Evolutionary conservation across 352 stramenopile species (phyloP), one percentile per base, ranked within the genome.

Genomic region (Phytophthora macrochlamydospora): DNA sequence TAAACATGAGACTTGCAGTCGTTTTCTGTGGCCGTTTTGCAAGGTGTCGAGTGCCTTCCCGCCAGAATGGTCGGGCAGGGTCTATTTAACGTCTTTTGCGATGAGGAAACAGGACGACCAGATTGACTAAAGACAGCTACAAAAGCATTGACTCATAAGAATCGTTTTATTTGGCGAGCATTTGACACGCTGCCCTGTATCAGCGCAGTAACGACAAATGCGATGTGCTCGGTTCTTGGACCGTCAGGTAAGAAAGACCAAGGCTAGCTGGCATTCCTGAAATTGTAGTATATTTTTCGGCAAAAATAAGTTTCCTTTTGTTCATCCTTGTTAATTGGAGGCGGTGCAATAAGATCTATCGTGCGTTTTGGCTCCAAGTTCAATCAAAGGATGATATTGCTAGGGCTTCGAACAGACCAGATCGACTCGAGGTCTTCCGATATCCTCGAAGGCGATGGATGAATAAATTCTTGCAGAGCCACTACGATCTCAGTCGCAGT

Each of bases 401-500:
- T 71, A 1, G 65, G 64, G 14, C 65, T 74, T 55, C 62, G 56
- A 56, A 77, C 69, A 0, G 69, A 75, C 69, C 69, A 77, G 37
- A 69, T 66, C 0, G 62, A 73, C n/a, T 29, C 65, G 1, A 57
- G 65, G 24, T 66, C 61, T 5, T 59, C 56, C 1, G 69, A 73
- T 6, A 56, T 24, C 44, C 45, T 62, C 7, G 45, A 28, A 12
- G 65, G 53, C 29, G 52, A 66, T 24, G 70, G 60, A 45, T 65
- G 51, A 29, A 84, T 62, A 31, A 85, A 76, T 35, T 82, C 54
- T 45, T 85, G 70, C 9, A 90, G 46, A 30, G 67, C 37, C 30
- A 66, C 64, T 24, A 83, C 76, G 50, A 88, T 75, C 42, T 87
- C 69, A 0, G 73, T 64, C 4, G 81, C 79, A 24, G 62, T 87